Evolutionary conservation across 495 filamentous ascomycete species (phyloP), one percentile per base, ranked within the genome.

Genomic region (Lepraria neglecta): DNA sequence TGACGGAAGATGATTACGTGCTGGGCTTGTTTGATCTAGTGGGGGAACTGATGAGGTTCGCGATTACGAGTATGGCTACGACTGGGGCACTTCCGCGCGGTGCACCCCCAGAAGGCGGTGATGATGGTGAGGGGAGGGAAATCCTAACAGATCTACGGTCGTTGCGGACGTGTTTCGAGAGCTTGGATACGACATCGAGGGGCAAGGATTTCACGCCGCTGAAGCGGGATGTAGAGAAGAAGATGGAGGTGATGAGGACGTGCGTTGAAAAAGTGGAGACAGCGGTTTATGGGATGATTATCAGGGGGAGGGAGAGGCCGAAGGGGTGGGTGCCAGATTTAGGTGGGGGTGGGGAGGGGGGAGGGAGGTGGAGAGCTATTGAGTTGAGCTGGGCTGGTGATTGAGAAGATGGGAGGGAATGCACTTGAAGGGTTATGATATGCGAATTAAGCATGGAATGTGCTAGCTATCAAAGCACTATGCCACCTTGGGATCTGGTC

Each of bases 41-140:
- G 0, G 94, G 94, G 11, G 94, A 98, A 73, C 80, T 97, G 75
- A 98, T 98, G 94, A 80, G 91, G 33, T 97, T 95, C 73, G 91
- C 89, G 0, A 92, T 96, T 38, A 90, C 89, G 17, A 80, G 82
- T 21, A 87, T 90, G 67, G 88, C 88, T 0, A 83, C 86, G 19
- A 78, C 68, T 52, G 85, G 85, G 19, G 66, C 71, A 28, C 67
- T 86, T 54, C 82, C 82, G n/a, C 63, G 69, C 4, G 58, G 35
- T 21, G 51, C 48, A 19, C 35, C 62, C 1, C 19, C 31, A 45
- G 6, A 71, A 71, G 19, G 60, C 56, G 27, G 52, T 60, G 45
- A 5, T 12, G 45, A 47, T 60, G 46, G 65, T 31, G 61, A 67
- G 12, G 61, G 59, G 27, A 56, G 65, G 24, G 71, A 73, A 64